These are phyloP conservation scores for Akanthomyces lecanii DNA, from an alignment of 2,329 filamentous ascomycete genomes.

Conservation along the genomic window DNA sequence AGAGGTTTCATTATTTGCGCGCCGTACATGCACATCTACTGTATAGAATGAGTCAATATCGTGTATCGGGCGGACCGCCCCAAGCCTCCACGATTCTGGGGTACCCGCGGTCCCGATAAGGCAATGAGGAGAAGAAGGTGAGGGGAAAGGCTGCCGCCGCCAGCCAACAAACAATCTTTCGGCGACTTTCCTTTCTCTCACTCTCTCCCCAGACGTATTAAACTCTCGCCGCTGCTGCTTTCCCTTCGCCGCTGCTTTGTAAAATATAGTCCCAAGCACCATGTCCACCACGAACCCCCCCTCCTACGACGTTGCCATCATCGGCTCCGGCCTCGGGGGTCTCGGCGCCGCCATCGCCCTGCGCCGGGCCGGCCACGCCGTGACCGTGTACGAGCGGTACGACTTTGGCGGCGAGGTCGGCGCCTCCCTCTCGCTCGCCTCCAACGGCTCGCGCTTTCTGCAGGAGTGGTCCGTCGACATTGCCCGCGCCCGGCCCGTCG, in stretches of 20 bases:
- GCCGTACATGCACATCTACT: no score
- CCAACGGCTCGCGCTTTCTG: conserved; percentile 61
- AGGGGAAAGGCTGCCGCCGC: not conserved
- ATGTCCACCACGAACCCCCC: not conserved
- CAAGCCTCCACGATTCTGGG: not conserved
- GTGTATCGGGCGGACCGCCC: no score
- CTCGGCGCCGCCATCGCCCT: conserved; percentile 37
- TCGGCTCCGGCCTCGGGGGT: conserved; percentile 39
- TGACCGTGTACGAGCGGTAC: conserved; percentile 57
- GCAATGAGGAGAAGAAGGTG: no score
- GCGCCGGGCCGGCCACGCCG: conserved; percentile 36
- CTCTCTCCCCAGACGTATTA: not conserved
- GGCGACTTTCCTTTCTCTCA: no score
- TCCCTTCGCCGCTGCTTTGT: not conserved
- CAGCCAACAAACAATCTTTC: not conserved
- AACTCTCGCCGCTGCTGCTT: not conserved
- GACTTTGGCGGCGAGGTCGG: conserved; percentile 63
- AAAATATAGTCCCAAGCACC: not conserved
- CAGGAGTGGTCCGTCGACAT: conserved; percentile 60
- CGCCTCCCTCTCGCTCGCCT: conserved; percentile 58
- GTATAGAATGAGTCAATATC: no score
- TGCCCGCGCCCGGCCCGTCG: conserved; percentile 53
- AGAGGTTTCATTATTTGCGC: no score
- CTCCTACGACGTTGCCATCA: conserved; percentile 32
- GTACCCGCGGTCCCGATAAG: not conserved